These are phyloP conservation scores for Allomyces arbusculus DNA, from an alignment of 192 early-diverging fungal genomes.

Conservation along the genomic window DNA sequence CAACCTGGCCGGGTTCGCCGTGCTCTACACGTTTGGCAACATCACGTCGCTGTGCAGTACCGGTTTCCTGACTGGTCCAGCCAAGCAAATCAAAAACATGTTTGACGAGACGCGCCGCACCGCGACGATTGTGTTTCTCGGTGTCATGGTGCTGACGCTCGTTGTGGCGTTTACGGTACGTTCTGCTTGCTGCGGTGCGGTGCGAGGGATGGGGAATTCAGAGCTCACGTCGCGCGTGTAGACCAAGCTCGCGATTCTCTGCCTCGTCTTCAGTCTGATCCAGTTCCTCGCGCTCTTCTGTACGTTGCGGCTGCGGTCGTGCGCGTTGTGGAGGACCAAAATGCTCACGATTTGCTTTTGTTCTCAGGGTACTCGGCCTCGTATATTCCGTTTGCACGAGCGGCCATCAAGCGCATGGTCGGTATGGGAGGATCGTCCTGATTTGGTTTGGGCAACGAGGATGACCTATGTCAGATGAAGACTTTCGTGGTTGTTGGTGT, in stretches of 20 bases:
- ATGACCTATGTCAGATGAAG: too few species aligned
- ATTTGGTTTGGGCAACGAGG: too few species aligned
- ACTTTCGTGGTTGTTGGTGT: too few species aligned
- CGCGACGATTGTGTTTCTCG: constrained; percentile 34
- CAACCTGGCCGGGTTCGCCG: constrained; percentile 55
- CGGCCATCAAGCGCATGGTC: constrained; percentile 18
- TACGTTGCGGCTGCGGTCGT: constrained; percentile 30
- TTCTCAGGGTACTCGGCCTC: constrained; percentile 36
- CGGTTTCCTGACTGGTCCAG: constrained; percentile 71
- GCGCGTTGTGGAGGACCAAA: too few species aligned
- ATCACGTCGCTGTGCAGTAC: constrained; percentile 62
- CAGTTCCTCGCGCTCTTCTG: constrained; percentile 81
- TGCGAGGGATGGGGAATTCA: not conserved
- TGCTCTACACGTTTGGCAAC: constrained; percentile 81
- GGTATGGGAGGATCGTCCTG: constrained; percentile 7
- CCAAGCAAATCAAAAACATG: not conserved
- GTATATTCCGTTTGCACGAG: constrained; percentile 83
- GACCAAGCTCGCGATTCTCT: constrained; percentile 30
- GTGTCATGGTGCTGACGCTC: constrained; percentile 44
- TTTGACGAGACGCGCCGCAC: not conserved
- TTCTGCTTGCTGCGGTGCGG: not conserved
- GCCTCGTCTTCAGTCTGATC: constrained; percentile 56
- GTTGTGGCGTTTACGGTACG: constrained; percentile 47
- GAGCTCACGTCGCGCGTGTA: constrained; percentile 8
- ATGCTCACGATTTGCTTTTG: constrained; percentile 1